Conservation (phyloP, 805 yeast genomes). For the Candida alai region DNA sequence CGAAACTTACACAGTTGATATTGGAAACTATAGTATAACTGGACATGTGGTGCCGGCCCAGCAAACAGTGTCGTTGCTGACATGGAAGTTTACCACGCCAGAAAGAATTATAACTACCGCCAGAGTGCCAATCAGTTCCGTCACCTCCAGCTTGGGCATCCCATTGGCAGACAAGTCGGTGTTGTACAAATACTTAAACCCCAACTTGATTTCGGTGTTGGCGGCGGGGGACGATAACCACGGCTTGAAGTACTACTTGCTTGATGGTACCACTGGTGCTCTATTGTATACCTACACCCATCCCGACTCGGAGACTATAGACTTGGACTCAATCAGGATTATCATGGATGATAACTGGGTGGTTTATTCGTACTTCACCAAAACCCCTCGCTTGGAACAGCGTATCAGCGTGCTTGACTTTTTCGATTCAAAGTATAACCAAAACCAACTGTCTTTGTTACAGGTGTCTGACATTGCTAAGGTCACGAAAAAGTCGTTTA, state of each 20-base stretch:
- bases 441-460: too few species aligned
- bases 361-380: constrained; percentile 59
- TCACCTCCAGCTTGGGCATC: constrained; percentile 56
- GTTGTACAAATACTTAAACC: constrained; percentile 78
- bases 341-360: constrained; percentile 83
- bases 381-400: constrained; percentile 44
- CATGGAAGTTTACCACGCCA: constrained; percentile 27
- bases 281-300: constrained; percentile 44
- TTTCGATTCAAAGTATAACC: constrained; percentile 49
- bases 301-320: constrained; percentile 35
- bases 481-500: constrained; percentile 52
- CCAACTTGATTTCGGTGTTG: constrained; percentile 56
- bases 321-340: constrained; percentile 42
- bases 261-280: constrained; percentile 72
- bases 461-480: constrained; percentile 43
- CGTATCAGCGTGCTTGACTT: constrained; percentile 72
- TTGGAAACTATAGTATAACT: constrained; percentile 11
- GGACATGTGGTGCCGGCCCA: constrained; percentile 18
- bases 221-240: constrained; percentile 21
- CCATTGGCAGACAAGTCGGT: constrained; percentile 68
- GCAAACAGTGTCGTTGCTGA: constrained; percentile 13
- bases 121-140: constrained; percentile 19
- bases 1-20: constrained; percentile 5
- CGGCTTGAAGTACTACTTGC: constrained; percentile 44
- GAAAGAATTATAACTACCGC: constrained; percentile 16